Evolutionary conservation across 1,284 basidiomycete species (phyloP), one percentile per base, ranked within the genome.

Genomic region (Malassezia restricta): DNA sequence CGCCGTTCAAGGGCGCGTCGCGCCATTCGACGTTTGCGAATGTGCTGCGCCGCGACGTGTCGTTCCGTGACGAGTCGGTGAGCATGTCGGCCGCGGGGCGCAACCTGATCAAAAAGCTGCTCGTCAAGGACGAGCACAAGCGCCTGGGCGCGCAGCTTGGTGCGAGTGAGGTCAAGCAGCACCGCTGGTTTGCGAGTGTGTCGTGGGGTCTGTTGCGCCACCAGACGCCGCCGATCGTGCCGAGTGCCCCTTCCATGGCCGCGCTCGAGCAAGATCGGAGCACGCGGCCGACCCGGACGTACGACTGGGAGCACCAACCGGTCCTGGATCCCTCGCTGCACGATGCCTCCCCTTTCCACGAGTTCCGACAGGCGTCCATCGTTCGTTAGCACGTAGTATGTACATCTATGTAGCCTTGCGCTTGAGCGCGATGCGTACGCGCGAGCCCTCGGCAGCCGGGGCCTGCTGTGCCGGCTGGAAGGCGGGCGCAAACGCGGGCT

Each of bases 131-230:
- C 67, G 92, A 99, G 75, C 79, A 81, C 68, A 84, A 82, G 61
- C 81, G 92, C 49, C 76, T 98, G 49, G 92, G 92, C 42, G 88
- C 86, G 74, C 83, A 81, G 74, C 88, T 84, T 57, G 94, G 94
- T 37, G 94, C 94, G 42, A 91, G 87, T 65, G 94, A 99, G 76
- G 90, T 98, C 66, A 99, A 98, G 78, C 85, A 87, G 64, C 91
- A 96, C 80, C 94, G 90, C 75, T 99, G 94, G 94, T 99, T 99
- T 77, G 78, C 79, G 28, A 87, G 86, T 69, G 83, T 94, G 73
- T 92, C 88, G 75, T 99, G 92, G 94, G 94, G 92, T 27, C 78
- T 98, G 58, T 76, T 99, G 71, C 81, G 94, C 62, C 86, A 98
- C 76, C 84, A 83, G 67, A 84, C 83, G 66, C 94, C 92, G 51